Conservation (phyloP, 139 green algal species). For the Trebouxia sp. region DNA sequence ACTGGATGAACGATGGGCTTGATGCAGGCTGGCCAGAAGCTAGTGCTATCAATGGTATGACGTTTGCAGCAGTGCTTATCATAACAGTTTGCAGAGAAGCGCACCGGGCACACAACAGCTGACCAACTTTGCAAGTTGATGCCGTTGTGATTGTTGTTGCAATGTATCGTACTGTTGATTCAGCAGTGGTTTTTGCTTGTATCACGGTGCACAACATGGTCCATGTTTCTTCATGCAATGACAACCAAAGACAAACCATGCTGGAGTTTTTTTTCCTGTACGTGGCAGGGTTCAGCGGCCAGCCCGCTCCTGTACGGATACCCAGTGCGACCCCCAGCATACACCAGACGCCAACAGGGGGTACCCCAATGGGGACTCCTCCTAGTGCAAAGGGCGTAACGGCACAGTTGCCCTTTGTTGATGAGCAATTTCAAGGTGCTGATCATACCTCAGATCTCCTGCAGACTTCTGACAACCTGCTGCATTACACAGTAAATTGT, state of each 20-base stretch:
- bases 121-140: no score
- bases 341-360: not conserved
- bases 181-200: no score
- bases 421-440: not conserved
- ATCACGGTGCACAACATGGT: no score
- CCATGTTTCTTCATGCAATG: no score
- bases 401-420: constrained; percentile 14
- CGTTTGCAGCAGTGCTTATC: no score
- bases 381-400: constrained; percentile 15
- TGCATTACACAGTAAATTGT: not conserved
- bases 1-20: constrained; percentile 15
- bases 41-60: not conserved
- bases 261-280: no score
- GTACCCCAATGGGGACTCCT: constrained; percentile 12
- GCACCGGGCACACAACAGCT: no score
- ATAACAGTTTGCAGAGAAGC: no score
- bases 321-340: not conserved
- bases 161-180: no score
- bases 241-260: no score
- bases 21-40: not conserved
- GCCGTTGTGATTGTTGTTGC: no score
- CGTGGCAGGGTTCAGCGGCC: not conserved
- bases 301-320: not conserved
- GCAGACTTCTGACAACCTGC: not conserved
- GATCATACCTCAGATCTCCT: not conserved